Evolutionary conservation across 1,284 basidiomycete species (phyloP).

Genomic region (Ganoderma resinaceum): DNA sequence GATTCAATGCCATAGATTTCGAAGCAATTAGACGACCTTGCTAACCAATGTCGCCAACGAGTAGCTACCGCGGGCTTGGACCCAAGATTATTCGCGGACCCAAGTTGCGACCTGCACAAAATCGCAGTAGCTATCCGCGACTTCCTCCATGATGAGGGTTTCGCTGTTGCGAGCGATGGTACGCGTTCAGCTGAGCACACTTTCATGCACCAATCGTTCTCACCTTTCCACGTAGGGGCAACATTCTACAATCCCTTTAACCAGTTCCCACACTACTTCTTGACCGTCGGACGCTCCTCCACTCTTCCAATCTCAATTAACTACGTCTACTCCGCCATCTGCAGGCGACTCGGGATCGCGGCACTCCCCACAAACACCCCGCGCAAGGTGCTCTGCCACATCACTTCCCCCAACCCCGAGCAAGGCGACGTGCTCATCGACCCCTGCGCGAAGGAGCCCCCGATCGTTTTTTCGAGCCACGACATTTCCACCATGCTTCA

Average conservation of each 20-base stretch:
- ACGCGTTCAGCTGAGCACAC: neutral
- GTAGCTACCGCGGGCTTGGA: constrained; percentile 1
- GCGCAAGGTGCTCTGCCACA: constrained; percentile 48
- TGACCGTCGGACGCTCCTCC: constrained; percentile 49
- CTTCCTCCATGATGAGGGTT: constrained; percentile 33
- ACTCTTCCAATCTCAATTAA: constrained; percentile 69
- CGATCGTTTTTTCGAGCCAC: constrained; percentile 25
- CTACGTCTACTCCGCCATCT: constrained; percentile 63
- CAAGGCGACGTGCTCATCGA: constrained; percentile 33
- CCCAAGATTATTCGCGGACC: constrained; percentile 22
- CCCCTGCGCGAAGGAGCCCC: constrained; percentile 38
- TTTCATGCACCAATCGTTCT: neutral
- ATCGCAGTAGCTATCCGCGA: constrained; percentile 31
- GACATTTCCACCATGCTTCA: constrained; percentile 43
- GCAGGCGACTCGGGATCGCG: constrained; percentile 54
- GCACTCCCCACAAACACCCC: constrained; percentile 66
- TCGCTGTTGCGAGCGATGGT: constrained; percentile 24
- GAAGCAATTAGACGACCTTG: constrained; percentile 48
- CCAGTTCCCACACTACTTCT: constrained; percentile 65
- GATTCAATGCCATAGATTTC: neutral
- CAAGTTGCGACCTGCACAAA: constrained; percentile 31
- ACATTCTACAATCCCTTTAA: constrained; percentile 52
- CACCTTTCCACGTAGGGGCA: neutral
- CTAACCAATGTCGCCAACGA: constrained; percentile 45
- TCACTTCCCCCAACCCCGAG: constrained; percentile 23